These are phyloP conservation scores for Phialophora chinensis DNA, from an alignment of 2,329 filamentous ascomycete species.

Conservation along the genomic window DNA sequence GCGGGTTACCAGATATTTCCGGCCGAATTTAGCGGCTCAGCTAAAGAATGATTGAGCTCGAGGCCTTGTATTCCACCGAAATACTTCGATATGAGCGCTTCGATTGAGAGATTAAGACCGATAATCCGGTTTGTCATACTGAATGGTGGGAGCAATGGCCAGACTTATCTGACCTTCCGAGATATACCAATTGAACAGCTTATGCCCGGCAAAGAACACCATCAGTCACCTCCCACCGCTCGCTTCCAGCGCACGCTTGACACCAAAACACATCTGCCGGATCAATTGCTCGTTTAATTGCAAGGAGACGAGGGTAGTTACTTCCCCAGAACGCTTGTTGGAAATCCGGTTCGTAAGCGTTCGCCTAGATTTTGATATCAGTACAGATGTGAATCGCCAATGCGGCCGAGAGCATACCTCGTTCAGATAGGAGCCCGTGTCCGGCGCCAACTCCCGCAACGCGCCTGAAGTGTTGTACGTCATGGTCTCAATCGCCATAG, in stretches of 20 bases:
- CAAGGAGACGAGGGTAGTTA: slow-evolving; percentile 41
- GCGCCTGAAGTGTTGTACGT: slow-evolving; percentile 36
- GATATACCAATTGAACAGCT: neutral
- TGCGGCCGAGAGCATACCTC: slow-evolving; percentile 42
- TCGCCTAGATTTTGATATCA: neutral
- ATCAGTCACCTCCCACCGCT: slow-evolving; percentile 31
- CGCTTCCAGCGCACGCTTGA: slow-evolving; percentile 40
- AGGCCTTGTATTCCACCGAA: too few species aligned
- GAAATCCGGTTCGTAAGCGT: slow-evolving; percentile 46
- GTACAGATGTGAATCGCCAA: neutral
- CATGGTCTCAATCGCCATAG: neutral
- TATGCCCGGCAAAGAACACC: neutral
- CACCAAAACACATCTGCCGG: slow-evolving; percentile 38
- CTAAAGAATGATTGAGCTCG: too few species aligned
- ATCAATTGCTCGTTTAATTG: slow-evolving; percentile 43
- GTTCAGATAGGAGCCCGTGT: slow-evolving; percentile 35
- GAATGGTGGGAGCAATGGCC: neutral
- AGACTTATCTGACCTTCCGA: neutral
- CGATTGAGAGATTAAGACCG: too few species aligned
- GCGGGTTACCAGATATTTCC: too few species aligned
- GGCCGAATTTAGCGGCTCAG: too few species aligned
- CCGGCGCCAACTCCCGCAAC: slow-evolving; percentile 42
- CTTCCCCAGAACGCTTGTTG: slow-evolving; percentile 48
- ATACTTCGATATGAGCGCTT: too few species aligned
- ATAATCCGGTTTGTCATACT: too few species aligned